Conservation (phyloP, 2,329 filamentous ascomycete genomes). For the Albophoma yamanashiensis region DNA sequence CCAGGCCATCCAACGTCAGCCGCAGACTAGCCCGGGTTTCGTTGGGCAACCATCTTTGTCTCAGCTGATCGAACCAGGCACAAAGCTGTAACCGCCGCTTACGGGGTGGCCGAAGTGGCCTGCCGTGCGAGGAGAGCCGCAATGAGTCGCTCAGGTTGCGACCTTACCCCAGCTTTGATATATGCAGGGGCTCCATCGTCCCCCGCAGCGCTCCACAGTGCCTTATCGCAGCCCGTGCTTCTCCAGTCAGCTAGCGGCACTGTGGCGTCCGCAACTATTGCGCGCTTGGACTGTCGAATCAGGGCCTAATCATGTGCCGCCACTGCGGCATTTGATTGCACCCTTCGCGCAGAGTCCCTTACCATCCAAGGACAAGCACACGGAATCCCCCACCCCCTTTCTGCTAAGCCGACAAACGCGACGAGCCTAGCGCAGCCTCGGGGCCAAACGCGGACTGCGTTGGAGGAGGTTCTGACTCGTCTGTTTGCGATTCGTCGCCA, state of each 20-base stretch:
- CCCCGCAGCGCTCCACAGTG: background rate
- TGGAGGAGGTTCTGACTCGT: background rate
- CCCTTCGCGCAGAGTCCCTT: background rate
- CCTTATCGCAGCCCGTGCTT: background rate
- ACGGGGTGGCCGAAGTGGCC: background rate
- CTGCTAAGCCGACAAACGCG: background rate
- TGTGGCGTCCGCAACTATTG: background rate
- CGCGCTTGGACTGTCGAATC: background rate
- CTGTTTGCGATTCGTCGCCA: background rate
- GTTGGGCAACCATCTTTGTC: background rate
- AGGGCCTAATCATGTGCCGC: background rate
- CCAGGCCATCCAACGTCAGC: background rate
- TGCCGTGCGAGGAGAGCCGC: background rate
- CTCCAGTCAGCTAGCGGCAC: background rate
- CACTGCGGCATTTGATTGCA: background rate
- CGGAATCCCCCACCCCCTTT: background rate
- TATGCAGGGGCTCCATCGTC: background rate
- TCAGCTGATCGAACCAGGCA: background rate
- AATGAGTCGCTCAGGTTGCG: background rate
- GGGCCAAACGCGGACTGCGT: background rate
- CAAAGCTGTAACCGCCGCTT: background rate
- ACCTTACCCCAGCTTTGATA: background rate
- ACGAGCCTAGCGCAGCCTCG: background rate
- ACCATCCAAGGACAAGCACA: background rate
- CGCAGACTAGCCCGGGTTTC: background rate